Percentiles rank a stretch among this genome's conserved stretches.
These are phyloP conservation scores for Pseudogymnoascus verrucosus DNA, from an alignment of 2,329 filamentous ascomycete species.

Conservation along the genomic window DNA sequence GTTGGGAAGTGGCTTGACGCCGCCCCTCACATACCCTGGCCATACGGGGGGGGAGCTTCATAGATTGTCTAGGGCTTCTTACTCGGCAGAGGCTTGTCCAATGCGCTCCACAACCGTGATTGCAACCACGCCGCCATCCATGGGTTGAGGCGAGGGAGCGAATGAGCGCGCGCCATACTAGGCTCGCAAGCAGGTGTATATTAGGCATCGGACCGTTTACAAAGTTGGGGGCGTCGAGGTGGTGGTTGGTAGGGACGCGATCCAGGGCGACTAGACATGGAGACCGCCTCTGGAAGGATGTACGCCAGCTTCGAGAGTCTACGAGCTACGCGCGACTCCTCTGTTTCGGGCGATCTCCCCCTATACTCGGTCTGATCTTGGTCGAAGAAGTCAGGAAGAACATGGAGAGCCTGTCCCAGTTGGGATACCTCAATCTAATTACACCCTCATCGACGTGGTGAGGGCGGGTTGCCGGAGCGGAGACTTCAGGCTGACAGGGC, in stretches of 20 bases:
- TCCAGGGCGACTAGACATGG: not conserved
- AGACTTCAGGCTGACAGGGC: not conserved
- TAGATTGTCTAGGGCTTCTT: not conserved
- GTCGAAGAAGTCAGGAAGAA: not conserved
- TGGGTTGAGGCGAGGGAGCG: not conserved
- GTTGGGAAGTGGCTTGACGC: not conserved
- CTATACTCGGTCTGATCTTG: not conserved
- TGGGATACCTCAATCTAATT: not conserved
- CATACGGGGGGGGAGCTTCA: not conserved
- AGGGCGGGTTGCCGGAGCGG: constrained; percentile 1
- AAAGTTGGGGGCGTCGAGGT: not conserved
- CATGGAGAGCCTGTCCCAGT: not conserved
- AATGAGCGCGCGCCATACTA: not conserved
- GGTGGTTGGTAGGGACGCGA: not conserved
- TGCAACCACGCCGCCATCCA: not conserved
- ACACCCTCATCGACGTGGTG: not conserved
- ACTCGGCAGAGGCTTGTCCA: constrained; percentile 5
- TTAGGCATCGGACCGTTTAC: constrained; percentile 6
- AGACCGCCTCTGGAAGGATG: not conserved
- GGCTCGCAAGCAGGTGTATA: not conserved
- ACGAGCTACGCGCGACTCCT: not conserved
- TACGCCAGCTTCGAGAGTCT: not conserved
- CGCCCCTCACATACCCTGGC: not conserved
- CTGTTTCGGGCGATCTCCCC: not conserved
- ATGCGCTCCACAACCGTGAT: not conserved